Percentiles rank a stretch among this genome's conserved stretches.
These are phyloP conservation scores for Neodidymelliopsis sp. DNA, from an alignment of 2,329 filamentous ascomycete genomes.

Conservation along the genomic window DNA sequence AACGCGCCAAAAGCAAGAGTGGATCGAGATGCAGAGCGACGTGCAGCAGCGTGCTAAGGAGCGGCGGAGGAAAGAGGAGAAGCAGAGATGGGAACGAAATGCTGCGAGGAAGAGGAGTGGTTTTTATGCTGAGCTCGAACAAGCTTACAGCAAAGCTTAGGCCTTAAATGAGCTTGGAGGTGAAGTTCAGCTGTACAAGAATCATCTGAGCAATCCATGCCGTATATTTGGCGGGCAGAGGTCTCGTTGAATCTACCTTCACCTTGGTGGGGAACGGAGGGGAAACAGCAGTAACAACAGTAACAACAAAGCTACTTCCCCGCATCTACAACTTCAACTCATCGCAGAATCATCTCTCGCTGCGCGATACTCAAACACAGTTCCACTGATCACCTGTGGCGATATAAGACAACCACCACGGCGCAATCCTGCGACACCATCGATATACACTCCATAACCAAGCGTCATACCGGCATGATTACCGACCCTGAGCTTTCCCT, in stretches of 20 bases:
- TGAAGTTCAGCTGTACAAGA: no score
- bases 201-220: no score
- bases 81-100: constrained; percentile 14
- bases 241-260: no score
- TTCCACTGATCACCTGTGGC: neutral
- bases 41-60: constrained; percentile 17
- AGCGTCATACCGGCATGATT: neutral
- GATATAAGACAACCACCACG: neutral
- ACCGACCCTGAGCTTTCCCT: constrained; percentile 14
- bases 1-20: constrained; percentile 5
- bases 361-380: neutral
- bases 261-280: no score
- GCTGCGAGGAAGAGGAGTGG: constrained; percentile 14
- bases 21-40: constrained; percentile 18
- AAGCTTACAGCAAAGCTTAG: constrained; percentile 15
- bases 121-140: constrained; percentile 15
- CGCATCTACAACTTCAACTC: neutral
- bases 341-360: neutral
- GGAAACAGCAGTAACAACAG: no score
- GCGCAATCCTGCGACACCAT: neutral
- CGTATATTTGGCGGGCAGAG: no score
- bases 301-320: neutral
- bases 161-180: no score
- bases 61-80: constrained; percentile 15
- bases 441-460: neutral